Base-by-base conservation (phyloP, 306 rosid species). In the Acacia melanoxylon region DNA sequence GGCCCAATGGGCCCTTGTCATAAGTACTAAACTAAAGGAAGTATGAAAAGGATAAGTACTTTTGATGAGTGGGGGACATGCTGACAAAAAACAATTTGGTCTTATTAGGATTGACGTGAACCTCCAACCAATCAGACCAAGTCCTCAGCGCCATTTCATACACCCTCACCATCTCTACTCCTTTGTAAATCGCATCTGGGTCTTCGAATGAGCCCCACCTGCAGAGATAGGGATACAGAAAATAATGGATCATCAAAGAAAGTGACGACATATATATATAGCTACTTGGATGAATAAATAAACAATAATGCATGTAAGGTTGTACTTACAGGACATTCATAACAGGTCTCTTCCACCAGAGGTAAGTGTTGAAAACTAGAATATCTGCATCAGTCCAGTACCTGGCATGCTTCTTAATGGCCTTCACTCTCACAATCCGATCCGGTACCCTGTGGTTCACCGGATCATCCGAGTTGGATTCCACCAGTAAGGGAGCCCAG, bases 41-140 rank as follows among this genome's bases (percentile, higher is more conserved):
- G n/a, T 14, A 29, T 14, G 3, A 29, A 31, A 29, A 63, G 10
- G 22, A 63, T 5, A 63, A 41, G 37, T 91, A 93, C 99, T 90
- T 95, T 68, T 90, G 89, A 65, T 95, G 99, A 78, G 94, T 95
- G 1, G 98, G 99, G n/a, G 99, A 95, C 97, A 95, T 88, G 88
- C 92, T 91, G 75, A 95, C 92, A 27, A 95, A 93, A 71, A 91
- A 92, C 85, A 93, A 42, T 2, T 80, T 80, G 45, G 99, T 91
- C 66, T 90, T 95, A 88, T 54, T 91, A 37, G 86, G 83, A 78
- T 95, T 85, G n/a, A 93, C 92, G 68, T 87, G 98, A 6, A 95
- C 79, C 88, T 95, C 98, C 86, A 92, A 78, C 99, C 99, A 93
- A 79, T 95, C 93, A 29, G 89, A 91, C 99, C 93, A 92, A 0